phyloP scores from a whole-genome alignment of 495 filamentous ascomycete genomes.

The Apodospora peruviana region DNA sequence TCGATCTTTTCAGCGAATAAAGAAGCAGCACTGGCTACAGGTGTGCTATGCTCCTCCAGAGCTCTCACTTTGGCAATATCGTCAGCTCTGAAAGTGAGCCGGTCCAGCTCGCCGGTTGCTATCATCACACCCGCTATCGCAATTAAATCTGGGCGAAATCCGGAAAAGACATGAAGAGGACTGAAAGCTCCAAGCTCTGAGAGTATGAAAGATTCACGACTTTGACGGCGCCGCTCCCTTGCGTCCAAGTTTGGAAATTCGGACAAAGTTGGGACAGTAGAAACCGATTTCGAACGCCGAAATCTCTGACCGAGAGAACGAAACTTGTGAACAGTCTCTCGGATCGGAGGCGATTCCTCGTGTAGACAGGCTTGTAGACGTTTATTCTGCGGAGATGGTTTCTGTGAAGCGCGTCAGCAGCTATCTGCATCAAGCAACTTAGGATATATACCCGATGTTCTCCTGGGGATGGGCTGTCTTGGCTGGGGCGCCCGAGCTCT shows the following conservation, averaged over 20 bases:
- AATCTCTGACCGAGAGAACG: constrained; percentile 1
- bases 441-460: background rate
- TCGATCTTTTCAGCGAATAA: too few relatives aligned
- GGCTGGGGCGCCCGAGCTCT: constrained; percentile 3
- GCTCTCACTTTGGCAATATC: background rate
- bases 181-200: background rate
- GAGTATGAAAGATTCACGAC: constrained; percentile 4
- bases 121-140: constrained; percentile 21
- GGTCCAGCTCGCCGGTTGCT: constrained; percentile 17
- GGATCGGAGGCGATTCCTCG: background rate
- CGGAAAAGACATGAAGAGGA: constrained; percentile 1
- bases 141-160: constrained; percentile 5
- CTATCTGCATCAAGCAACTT: background rate
- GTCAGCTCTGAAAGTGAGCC: constrained; percentile 13
- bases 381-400: too few relatives aligned
- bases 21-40: background rate
- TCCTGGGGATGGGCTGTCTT: background rate
- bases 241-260: background rate
- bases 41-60: background rate
- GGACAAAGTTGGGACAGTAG: background rate
- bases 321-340: constrained; percentile 1
- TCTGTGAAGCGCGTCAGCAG: too few relatives aligned
- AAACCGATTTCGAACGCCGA: constrained; percentile 14
- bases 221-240: constrained; percentile 6
- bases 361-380: too few relatives aligned